Percentiles rank a stretch among this genome's conserved stretches.
Conservation (phyloP, 441 rosid genomes). For the Biscutella laevigata region DNA sequence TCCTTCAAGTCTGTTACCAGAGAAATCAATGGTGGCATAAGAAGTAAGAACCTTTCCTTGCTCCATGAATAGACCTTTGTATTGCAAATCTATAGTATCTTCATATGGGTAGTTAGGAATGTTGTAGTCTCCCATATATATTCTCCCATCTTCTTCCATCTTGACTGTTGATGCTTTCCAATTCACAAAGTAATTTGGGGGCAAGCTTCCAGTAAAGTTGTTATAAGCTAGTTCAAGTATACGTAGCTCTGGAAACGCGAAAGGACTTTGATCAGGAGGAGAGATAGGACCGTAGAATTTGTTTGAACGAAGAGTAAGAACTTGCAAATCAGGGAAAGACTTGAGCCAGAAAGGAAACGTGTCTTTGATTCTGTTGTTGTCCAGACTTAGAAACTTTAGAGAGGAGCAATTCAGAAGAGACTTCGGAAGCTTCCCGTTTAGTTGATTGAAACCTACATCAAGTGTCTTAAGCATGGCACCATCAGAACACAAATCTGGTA, state of each 20-base stretch:
- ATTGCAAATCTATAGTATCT: neutral
- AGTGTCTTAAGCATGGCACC: neutral
- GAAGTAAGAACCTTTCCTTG: neutral
- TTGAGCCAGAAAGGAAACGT: conserved; percentile 42
- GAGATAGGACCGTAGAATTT: neutral
- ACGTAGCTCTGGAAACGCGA: neutral
- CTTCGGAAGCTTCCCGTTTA: conserved; percentile 35
- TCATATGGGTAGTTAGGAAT: neutral
- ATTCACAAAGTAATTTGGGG: neutral
- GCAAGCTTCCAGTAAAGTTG: conserved; percentile 2
- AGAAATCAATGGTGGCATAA: neutral
- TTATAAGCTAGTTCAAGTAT: conserved; percentile 6
- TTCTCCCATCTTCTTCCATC: neutral
- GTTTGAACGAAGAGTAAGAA: neutral
- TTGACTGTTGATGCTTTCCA: neutral
- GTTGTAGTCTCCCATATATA: neutral
- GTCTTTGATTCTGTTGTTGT: conserved; percentile 36
- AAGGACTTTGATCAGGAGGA: neutral
- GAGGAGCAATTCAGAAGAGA: conserved; percentile 31
- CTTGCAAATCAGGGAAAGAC: conserved; percentile 5
- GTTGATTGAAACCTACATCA: conserved; percentile 21
- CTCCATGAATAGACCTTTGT: neutral
- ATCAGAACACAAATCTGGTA: neutral
- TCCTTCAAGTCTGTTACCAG: neutral
- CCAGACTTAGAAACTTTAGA: conserved; percentile 32